Percentiles rank a stretch among this genome's conserved stretches.
Conservation (phyloP, 345 rosid genomes). For the Aegle marmelos region DNA sequence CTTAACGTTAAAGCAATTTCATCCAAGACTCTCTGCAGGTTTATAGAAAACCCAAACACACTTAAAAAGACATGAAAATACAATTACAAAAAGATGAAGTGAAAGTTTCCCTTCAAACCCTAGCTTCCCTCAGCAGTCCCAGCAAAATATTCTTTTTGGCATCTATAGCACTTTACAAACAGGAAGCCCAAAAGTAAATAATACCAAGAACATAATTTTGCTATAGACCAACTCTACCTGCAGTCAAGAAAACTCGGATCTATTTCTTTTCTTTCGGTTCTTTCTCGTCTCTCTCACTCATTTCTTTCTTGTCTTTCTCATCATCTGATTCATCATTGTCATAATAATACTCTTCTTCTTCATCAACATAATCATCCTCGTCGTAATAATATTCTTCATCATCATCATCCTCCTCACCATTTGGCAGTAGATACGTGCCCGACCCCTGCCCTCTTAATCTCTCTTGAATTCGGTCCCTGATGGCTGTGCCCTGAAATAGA, state of each 20-base stretch:
- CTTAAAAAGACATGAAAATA: neutral
- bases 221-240: neutral
- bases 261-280: constrained; percentile 22
- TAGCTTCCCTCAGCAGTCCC: neutral
- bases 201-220: constrained; percentile 1
- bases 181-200: neutral
- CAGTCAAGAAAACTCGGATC: neutral
- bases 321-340: constrained; percentile 39
- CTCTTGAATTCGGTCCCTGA: constrained; percentile 81
- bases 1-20: neutral
- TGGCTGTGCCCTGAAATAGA: constrained; percentile 69
- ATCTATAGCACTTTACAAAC: constrained; percentile 6
- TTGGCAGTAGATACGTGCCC: constrained; percentile 24
- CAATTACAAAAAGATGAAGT: neutral
- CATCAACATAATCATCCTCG: constrained; percentile 15
- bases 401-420: constrained; percentile 32
- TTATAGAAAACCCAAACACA: neutral
- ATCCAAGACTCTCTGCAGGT: neutral
- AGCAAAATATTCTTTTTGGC: neutral
- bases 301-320: constrained; percentile 39
- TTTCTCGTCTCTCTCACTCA: constrained; percentile 33
- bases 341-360: constrained; percentile 35
- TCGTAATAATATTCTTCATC: constrained; percentile 17
- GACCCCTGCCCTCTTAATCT: constrained; percentile 52
- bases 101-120: constrained; percentile 6